A percentile compares a stretch with the other conserved stretches of the same genome.
Conservation (phyloP, 371 early-diverging fungal species). For the Circinella minor region DNA sequence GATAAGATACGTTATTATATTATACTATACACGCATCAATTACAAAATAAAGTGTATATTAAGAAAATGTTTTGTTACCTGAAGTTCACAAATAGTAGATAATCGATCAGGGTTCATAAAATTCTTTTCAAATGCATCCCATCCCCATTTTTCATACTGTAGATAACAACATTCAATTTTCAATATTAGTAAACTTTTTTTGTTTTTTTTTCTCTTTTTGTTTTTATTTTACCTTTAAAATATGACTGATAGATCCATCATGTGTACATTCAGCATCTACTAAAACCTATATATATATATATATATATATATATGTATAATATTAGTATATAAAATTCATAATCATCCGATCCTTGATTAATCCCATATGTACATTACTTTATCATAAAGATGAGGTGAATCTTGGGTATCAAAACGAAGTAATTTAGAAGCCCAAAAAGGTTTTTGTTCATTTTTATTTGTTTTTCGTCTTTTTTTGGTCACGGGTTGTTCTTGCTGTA, state of each 20-base stretch:
- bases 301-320: too few species aligned
- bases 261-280: slow-evolving; percentile 98
- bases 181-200: too few species aligned
- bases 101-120: slow-evolving; percentile 69
- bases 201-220: too few species aligned
- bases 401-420: slow-evolving; percentile 66
- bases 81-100: slow-evolving; percentile 45
- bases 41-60: too few species aligned
- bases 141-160: slow-evolving; percentile 72
- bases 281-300: slow-evolving; percentile 48
- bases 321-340: too few species aligned
- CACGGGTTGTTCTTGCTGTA: slow-evolving; percentile 11
- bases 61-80: too few species aligned
- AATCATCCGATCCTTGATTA: too few species aligned
- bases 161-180: too few species aligned
- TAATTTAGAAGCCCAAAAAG: slow-evolving; percentile 81
- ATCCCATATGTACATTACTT: slow-evolving; percentile 38
- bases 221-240: slow-evolving; percentile 61
- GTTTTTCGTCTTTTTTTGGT: slow-evolving; percentile 21
- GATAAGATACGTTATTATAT: background rate
- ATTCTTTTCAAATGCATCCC: slow-evolving; percentile 71
- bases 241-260: slow-evolving; percentile 91
- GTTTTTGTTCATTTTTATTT: slow-evolving; percentile 34
- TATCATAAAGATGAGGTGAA: slow-evolving; percentile 71
- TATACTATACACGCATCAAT: background rate